Conservation (phyloP, 2,329 filamentous ascomycete genomes). For the Alternaria sp. region DNA sequence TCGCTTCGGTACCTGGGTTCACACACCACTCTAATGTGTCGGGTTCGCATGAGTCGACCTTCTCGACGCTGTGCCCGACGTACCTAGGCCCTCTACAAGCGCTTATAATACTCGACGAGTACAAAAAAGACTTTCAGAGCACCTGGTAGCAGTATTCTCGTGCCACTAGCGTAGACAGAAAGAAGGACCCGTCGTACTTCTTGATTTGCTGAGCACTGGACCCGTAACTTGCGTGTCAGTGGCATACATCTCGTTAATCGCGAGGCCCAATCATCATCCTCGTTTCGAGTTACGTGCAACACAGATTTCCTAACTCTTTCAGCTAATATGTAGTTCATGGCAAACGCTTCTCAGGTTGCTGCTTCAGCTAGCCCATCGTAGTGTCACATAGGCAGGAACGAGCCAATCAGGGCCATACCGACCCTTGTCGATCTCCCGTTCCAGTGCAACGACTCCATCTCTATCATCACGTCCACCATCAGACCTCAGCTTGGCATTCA, state of each 20-base stretch:
- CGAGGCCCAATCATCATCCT: neutral
- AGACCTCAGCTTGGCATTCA: neutral
- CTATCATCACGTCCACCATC: neutral
- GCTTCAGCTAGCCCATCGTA: neutral
- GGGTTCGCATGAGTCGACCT: neutral
- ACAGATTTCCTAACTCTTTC: neutral
- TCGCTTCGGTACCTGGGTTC: neutral
- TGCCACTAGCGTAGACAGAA: neutral
- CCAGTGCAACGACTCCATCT: constrained; percentile 1
- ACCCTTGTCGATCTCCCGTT: constrained; percentile 6
- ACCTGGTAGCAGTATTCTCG: neutral
- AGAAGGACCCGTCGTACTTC: neutral
- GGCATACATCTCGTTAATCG: neutral
- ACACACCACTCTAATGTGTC: neutral
- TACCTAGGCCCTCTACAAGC: neutral
- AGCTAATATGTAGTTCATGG: neutral
- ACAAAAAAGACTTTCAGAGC: neutral
- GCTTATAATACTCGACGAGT: neutral
- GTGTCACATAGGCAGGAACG: neutral
- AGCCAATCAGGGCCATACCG: constrained; percentile 2
- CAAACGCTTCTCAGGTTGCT: neutral
- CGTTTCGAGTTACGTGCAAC: neutral
- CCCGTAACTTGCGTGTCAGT: neutral
- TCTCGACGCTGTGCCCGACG: neutral
- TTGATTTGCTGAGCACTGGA: neutral